These are phyloP conservation scores for Kluyveromyces nonfermentans DNA, from an alignment of 805 yeast genomes.

Conservation along the genomic window DNA sequence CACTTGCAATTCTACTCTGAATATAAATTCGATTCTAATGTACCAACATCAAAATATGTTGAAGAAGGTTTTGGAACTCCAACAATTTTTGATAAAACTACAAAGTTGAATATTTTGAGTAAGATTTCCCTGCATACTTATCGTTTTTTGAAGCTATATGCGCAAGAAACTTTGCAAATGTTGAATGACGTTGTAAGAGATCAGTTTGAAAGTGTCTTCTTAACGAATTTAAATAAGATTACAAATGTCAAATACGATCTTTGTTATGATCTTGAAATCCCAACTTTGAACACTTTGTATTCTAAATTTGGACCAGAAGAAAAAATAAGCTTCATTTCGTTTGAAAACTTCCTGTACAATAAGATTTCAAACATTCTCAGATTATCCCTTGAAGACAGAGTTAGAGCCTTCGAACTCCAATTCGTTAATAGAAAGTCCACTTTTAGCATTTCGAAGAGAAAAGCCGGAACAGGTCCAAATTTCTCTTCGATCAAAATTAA, in stretches of 20 bases:
- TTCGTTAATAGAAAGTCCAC: constrained; percentile 22
- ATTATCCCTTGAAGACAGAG: constrained; percentile 46
- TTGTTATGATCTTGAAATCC: constrained; percentile 39
- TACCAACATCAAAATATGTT: constrained; percentile 30
- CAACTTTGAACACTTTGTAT: constrained; percentile 28
- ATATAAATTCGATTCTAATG: constrained; percentile 16
- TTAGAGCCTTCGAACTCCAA: constrained; percentile 29
- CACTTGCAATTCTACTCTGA: constrained; percentile 57
- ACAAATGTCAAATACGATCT: constrained; percentile 59
- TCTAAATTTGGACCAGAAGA: constrained; percentile 57
- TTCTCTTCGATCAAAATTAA: constrained; percentile 44
- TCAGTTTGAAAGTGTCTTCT: constrained; percentile 69
- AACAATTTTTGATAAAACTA: constrained; percentile 63
- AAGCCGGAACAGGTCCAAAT: constrained; percentile 31
- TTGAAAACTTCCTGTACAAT: constrained; percentile 55
- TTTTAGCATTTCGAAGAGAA: constrained; percentile 40
- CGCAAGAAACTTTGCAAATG: constrained; percentile 55
- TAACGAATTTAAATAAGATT: constrained; percentile 45
- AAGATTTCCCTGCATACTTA: constrained; percentile 69
- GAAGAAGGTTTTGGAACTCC: constrained; percentile 62
- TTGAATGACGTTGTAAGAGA: constrained; percentile 76
- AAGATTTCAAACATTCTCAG: constrained; percentile 50
- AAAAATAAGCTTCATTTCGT: constrained; percentile 59
- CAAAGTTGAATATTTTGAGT: constrained; percentile 73
- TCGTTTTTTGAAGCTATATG: constrained; percentile 49